These are phyloP conservation scores for Chaetomium globosum DNA, from an alignment of 2,329 filamentous ascomycete genomes.

Conservation along the genomic window DNA sequence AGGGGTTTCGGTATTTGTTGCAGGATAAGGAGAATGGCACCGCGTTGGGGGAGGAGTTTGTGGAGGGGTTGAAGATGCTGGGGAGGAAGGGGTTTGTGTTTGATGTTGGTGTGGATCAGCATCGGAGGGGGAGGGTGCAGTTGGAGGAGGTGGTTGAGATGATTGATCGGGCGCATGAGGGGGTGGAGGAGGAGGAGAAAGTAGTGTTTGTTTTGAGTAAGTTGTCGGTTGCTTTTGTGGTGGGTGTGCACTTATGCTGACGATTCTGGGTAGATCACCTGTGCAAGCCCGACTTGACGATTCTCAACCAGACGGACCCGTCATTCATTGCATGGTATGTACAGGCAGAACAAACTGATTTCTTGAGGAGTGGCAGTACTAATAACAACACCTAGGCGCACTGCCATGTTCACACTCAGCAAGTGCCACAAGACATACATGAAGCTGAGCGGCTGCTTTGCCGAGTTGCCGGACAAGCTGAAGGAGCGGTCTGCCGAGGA, in stretches of 20 bases:
- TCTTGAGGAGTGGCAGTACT: background rate
- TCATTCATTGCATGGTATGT: slow-evolving; percentile 66
- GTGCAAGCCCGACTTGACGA: slow-evolving; percentile 78
- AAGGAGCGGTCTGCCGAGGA: slow-evolving; percentile 53
- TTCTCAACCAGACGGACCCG: slow-evolving; percentile 60
- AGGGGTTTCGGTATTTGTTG: slow-evolving; percentile 80
- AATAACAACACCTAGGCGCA: slow-evolving; percentile 43
- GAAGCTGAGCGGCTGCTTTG: slow-evolving; percentile 87
- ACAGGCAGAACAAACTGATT: background rate
- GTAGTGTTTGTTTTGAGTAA: slow-evolving; percentile 71
- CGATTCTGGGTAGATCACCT: slow-evolving; percentile 68
- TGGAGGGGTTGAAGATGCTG: slow-evolving; percentile 66
- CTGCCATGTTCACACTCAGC: slow-evolving; percentile 68
- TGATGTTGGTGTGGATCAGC: slow-evolving; percentile 81
- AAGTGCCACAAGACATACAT: slow-evolving; percentile 71
- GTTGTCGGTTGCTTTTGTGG: slow-evolving; percentile 38
- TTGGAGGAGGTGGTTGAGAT: slow-evolving; percentile 71
- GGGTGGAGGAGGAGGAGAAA: slow-evolving; percentile 60
- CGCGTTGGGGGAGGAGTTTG: slow-evolving; percentile 65
- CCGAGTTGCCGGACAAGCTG: slow-evolving; percentile 68
- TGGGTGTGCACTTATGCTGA: background rate
- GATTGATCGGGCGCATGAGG: slow-evolving; percentile 67
- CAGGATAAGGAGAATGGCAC: slow-evolving; percentile 73
- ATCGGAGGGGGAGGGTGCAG: slow-evolving; percentile 73
- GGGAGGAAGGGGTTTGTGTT: slow-evolving; percentile 69